Conservation (phyloP, 345 rosid genomes). For the Citrus hindsii region DNA sequence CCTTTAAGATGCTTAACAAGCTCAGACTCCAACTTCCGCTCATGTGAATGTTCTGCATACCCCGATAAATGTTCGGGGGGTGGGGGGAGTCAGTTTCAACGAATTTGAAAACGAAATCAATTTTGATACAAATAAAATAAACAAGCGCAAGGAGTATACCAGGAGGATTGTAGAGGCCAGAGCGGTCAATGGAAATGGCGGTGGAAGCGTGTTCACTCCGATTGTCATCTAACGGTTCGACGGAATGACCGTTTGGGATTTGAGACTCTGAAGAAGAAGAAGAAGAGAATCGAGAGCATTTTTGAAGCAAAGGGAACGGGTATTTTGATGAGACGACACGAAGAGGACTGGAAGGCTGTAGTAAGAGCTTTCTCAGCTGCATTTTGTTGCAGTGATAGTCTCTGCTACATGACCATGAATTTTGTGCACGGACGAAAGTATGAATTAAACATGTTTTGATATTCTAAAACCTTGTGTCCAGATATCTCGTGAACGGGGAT, state of each 20-base stretch:
- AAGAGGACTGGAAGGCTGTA: conserved; percentile 31
- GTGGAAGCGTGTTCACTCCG: conserved; percentile 22
- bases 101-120: neutral
- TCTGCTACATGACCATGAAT: neutral
- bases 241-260: conserved; percentile 23
- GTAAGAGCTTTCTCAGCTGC: conserved; percentile 47
- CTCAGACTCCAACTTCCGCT: conserved; percentile 52
- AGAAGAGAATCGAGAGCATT: conserved; percentile 27
- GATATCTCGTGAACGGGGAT: neutral
- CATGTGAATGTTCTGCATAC: conserved; percentile 65
- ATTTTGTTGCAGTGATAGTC: neutral
- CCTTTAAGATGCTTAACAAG: conserved; percentile 91
- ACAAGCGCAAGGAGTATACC: conserved; percentile 28
- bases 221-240: conserved; percentile 43
- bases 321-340: conserved; percentile 30
- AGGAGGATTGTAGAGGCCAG: conserved; percentile 53
- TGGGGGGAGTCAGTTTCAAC: neutral
- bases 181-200: conserved; percentile 72
- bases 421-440: no score
- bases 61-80: neutral
- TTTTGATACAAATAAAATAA: neutral
- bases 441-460: no score
- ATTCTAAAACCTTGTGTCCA: no score
- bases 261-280: conserved; percentile 41
- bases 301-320: conserved; percentile 18